Evolutionary conservation across 768 basidiomycete species (phyloP), one percentile per base, ranked within the genome.

Genomic region (Cubamyces lactineus): DNA sequence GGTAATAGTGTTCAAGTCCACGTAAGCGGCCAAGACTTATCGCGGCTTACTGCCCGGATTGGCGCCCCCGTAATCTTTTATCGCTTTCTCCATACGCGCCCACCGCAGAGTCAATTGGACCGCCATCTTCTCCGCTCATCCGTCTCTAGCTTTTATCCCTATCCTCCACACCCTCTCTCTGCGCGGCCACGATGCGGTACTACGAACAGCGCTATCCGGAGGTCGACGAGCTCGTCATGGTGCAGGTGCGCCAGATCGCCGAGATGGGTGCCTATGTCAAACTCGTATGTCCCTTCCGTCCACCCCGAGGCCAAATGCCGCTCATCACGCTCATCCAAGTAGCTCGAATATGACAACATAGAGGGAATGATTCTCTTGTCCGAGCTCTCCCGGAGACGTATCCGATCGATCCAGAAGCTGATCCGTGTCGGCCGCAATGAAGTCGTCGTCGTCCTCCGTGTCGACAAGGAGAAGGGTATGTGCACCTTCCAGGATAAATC

Each of bases 191-290:
- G 9, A 95, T 96, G 94, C 86, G 95, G 41, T 98, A 94, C 77
- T 97, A 96, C 76, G 88, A 93, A 74, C 91, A 91, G 71, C 86
- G 88, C 69, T 97, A 95, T 73, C 95, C 95, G 26, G 92, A 98
- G 76, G 93, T 97, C 65, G 96, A 99, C 74, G 93, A 97, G 75
- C 88, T 98, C 53, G 97, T 98, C 76, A 98, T 98, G 96, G 97
- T 99, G 13, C 96, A 98, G 73, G 97, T 99, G 65, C 92, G 93
- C 75, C 94, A 97, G 79, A 99, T 99, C 70, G 94, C 95, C 54
- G 96, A 99, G 76, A 99, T 98, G 96, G 97, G 97, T 50, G 97
- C 97, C 47, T 98, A 99, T 74, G 97, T 99, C 66, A 98, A 98
- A 73, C 82, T 99, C 68, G 96, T 96, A 67, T 68, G 91, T 79